Conservation (phyloP, 2,329 filamentous ascomycete genomes). For the Fusarium pseudocircinatum region DNA sequence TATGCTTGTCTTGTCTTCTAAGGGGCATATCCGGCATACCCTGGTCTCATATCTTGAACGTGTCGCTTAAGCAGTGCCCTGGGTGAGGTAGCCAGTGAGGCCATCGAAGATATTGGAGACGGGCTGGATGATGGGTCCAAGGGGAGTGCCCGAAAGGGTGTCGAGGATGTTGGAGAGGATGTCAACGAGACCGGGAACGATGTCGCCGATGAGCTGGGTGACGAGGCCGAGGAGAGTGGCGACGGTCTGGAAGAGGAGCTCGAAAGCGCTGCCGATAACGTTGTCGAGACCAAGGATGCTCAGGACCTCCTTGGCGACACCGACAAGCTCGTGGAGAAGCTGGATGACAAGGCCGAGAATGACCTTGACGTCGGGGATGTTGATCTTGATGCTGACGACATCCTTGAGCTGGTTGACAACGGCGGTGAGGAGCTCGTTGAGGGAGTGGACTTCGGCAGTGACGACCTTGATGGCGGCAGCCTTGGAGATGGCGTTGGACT, state of each 20-base stretch:
- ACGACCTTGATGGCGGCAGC: slow-evolving; percentile 6
- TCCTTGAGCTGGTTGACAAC: slow-evolving; percentile 20
- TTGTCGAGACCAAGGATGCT: slow-evolving; percentile 12
- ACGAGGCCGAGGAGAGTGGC: slow-evolving; percentile 14
- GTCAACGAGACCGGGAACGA: slow-evolving; percentile 18
- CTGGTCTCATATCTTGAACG: background rate
- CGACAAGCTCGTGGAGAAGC: slow-evolving; percentile 18
- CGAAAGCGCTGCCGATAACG: background rate
- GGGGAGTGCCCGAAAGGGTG: slow-evolving; percentile 9
- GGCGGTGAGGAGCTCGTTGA: slow-evolving; percentile 16
- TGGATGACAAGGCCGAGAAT: slow-evolving; percentile 19
- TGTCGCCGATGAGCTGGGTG: slow-evolving; percentile 19
- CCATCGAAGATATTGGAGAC: background rate
- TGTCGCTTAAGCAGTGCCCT: slow-evolving; percentile 1
- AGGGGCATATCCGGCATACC: background rate
- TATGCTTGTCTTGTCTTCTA: background rate
- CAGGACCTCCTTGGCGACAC: slow-evolving; percentile 3
- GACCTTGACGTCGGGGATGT: slow-evolving; percentile 9
- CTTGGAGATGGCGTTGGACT: slow-evolving; percentile 11
- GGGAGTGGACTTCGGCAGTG: background rate
- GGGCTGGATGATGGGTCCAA: slow-evolving; percentile 9
- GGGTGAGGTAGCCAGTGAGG: slow-evolving; percentile 9
- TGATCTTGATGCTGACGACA: slow-evolving; percentile 11
- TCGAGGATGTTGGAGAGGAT: slow-evolving; percentile 12
- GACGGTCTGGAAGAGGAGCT: slow-evolving; percentile 17